phyloP scores from a whole-genome alignment of 306 rosid genomes.

The Dalbergia cultrata region DNA sequence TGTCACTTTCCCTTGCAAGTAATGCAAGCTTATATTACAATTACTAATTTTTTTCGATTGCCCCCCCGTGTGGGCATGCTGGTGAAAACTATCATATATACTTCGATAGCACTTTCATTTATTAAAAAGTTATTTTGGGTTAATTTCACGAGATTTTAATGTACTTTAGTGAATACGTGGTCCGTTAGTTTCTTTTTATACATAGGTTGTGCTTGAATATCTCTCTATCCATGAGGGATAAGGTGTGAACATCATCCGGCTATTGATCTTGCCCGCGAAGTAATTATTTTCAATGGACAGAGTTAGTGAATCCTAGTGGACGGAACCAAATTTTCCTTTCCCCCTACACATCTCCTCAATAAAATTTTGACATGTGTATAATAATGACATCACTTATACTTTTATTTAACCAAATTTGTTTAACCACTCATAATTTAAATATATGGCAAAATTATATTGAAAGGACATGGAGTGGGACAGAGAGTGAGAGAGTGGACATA shows the following conservation, averaged over 20 bases:
- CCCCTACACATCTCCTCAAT: too few species aligned
- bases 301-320: conserved; percentile 19
- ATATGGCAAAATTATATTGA: too few species aligned
- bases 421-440: too few species aligned
- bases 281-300: conserved; percentile 2
- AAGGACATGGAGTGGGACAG: too few species aligned
- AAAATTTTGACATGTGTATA: too few species aligned
- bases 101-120: not conserved
- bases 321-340: too few species aligned
- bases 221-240: not conserved
- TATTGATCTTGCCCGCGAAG: not conserved
- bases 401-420: too few species aligned
- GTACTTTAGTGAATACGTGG: too few species aligned
- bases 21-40: not conserved
- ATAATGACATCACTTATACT: too few species aligned
- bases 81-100: not conserved
- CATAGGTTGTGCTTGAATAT: not conserved
- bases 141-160: not conserved
- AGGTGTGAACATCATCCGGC: not conserved
- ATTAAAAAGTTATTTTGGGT: too few species aligned
- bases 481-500: too few species aligned
- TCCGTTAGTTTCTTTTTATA: not conserved
- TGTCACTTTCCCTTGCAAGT: not conserved
- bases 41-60: too few species aligned
- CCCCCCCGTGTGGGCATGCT: not conserved